Evolutionary conservation across 257 asterid species (phyloP).

Genomic region (Pogostemon cablin): DNA sequence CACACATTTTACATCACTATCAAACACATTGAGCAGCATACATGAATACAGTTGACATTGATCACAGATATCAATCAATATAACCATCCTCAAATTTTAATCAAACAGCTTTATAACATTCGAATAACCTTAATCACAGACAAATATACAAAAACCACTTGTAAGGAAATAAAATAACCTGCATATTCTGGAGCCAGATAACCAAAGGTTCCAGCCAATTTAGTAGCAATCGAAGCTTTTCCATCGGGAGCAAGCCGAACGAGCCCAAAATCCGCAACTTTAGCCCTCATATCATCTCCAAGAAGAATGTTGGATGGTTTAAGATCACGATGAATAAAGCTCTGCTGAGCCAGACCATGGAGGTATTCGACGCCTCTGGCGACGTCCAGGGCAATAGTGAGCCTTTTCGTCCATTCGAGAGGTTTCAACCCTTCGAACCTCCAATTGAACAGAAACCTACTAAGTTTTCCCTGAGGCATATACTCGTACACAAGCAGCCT

Average conservation of each 20-base stretch:
- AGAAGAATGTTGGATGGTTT: slow-evolving; percentile 86
- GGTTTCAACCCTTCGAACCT: slow-evolving; percentile 72
- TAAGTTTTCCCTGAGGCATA: slow-evolving; percentile 93
- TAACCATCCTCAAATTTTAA: background rate
- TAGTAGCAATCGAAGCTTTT: slow-evolving; percentile 73
- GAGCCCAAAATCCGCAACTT: slow-evolving; percentile 91
- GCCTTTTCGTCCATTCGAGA: slow-evolving; percentile 84
- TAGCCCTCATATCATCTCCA: slow-evolving; percentile 92
- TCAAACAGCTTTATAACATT: background rate
- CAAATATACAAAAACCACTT: background rate
- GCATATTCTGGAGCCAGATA: slow-evolving; percentile 92
- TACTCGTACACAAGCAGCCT: slow-evolving; percentile 79
- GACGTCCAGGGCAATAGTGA: slow-evolving; percentile 74
- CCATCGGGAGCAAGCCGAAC: slow-evolving; percentile 92
- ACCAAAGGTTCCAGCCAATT: slow-evolving; percentile 87
- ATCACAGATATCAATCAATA: background rate
- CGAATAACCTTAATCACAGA: background rate
- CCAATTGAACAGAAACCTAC: slow-evolving; percentile 74
- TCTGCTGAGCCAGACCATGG: slow-evolving; percentile 87
- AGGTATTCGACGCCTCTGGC: slow-evolving; percentile 88
- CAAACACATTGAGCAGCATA: background rate
- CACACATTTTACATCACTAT: background rate
- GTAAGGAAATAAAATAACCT: slow-evolving; percentile 30
- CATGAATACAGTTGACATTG: background rate
- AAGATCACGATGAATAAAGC: slow-evolving; percentile 87